Percentiles rank a stretch among this genome's conserved stretches.
Conservation (phyloP, 768 basidiomycete species). For the Lactarius quietus region DNA sequence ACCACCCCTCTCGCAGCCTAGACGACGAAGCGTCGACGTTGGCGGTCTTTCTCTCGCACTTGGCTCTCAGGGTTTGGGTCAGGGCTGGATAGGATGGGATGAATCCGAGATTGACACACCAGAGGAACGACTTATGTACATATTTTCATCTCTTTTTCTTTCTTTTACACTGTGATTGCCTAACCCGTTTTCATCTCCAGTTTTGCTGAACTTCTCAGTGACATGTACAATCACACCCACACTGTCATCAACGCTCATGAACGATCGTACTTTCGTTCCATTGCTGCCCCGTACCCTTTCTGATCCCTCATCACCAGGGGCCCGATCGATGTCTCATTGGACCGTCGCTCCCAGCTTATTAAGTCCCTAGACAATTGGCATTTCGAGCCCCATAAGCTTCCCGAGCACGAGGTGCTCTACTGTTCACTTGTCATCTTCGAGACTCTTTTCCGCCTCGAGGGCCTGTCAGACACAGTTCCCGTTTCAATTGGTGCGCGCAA, state of each 20-base stretch:
- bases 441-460: constrained; percentile 73
- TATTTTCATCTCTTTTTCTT: constrained; percentile 15
- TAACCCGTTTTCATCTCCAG: constrained; percentile 28
- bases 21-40: constrained; percentile 81
- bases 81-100: constrained; percentile 67
- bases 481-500: constrained; percentile 55
- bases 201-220: constrained; percentile 79
- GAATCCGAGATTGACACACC: constrained; percentile 34
- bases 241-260: constrained; percentile 57
- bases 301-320: constrained; percentile 20
- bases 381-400: constrained; percentile 84
- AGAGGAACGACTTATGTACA: constrained; percentile 49
- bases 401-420: constrained; percentile 75
- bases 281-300: constrained; percentile 10
- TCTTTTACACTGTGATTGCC: neutral
- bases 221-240: constrained; percentile 80
- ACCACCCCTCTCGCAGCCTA: constrained; percentile 23
- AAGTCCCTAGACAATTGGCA: constrained; percentile 72
- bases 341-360: constrained; percentile 59
- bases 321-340: constrained; percentile 38
- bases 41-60: constrained; percentile 85
- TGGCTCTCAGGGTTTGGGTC: constrained; percentile 54
- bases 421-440: constrained; percentile 89
- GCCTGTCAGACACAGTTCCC: constrained; percentile 56
- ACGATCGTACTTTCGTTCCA: constrained; percentile 37